Percentiles rank a stretch among this genome's conserved stretches.
These are phyloP conservation scores for Lenwebbia sp. DNA, from an alignment of 345 rosid species.

Conservation along the genomic window DNA sequence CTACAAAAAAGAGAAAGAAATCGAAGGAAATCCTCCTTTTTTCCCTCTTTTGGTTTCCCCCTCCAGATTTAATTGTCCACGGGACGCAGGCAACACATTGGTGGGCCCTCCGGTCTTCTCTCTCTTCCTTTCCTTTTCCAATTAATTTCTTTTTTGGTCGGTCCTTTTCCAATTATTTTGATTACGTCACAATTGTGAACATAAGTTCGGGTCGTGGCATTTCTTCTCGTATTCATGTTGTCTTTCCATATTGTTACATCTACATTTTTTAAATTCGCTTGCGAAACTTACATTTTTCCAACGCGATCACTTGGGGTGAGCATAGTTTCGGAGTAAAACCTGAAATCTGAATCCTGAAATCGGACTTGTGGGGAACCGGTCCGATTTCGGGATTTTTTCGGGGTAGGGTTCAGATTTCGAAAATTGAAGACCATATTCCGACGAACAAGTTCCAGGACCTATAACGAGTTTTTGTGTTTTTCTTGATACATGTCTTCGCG, in stretches of 20 bases:
- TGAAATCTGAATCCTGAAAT: too few relatives aligned
- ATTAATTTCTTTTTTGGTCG: too few relatives aligned
- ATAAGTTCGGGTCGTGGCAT: neutral
- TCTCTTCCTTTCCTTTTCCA: neutral
- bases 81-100: neutral
- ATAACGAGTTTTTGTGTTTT: too few relatives aligned
- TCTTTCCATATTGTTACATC: neutral
- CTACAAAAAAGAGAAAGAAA: neutral
- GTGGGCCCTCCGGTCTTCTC: neutral
- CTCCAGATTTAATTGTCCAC: neutral
- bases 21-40: neutral
- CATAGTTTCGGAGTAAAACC: too few relatives aligned
- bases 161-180: neutral
- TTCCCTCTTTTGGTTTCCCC: neutral
- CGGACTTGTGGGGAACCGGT: too few relatives aligned
- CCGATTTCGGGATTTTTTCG: too few relatives aligned
- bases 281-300: neutral
- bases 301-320: too few relatives aligned
- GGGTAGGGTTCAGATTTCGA: too few relatives aligned
- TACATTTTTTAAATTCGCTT: neutral
- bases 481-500: too few relatives aligned
- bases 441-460: too few relatives aligned
- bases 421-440: too few relatives aligned
- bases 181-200: neutral
- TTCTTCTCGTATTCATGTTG: too few relatives aligned